phyloP scores from a whole-genome alignment of 2,329 filamentous ascomycete genomes.

The Paraphoma sp. region DNA sequence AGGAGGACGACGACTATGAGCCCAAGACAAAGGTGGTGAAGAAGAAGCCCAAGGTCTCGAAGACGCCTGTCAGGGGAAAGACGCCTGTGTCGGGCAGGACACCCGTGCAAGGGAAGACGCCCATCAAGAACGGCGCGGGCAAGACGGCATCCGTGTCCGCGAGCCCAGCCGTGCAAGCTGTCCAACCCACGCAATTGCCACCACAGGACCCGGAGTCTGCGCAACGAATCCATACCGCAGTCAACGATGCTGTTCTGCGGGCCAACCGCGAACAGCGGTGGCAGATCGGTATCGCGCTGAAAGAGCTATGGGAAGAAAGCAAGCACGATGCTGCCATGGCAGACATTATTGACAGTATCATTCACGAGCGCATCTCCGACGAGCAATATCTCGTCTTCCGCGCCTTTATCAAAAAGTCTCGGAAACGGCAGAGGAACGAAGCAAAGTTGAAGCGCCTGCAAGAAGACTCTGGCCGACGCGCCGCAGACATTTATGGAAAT shows the following conservation, averaged over 20 bases:
- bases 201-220: constrained; percentile 12
- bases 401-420: constrained; percentile 45
- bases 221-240: constrained; percentile 42
- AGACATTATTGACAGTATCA: constrained; percentile 51
- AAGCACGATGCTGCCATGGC: constrained; percentile 45
- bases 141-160: constrained; percentile 22
- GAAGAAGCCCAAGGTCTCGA: constrained; percentile 38
- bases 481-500: constrained; percentile 42
- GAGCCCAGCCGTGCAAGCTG: constrained; percentile 27
- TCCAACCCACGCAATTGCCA: constrained; percentile 16
- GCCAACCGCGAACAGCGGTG: constrained; percentile 44
- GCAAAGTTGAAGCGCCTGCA: constrained; percentile 27
- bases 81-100: constrained; percentile 43
- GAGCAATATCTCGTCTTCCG: constrained; percentile 52
- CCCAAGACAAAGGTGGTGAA: constrained; percentile 41
- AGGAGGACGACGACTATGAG: constrained; percentile 56
- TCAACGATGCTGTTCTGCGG: constrained; percentile 53
- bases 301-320: constrained; percentile 52
- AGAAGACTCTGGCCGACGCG: constrained; percentile 21
- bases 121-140: constrained; percentile 32
- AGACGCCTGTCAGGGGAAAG: constrained; percentile 46
- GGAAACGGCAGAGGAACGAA: constrained; percentile 44
- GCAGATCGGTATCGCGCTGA: constrained; percentile 46
- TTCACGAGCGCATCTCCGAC: constrained; percentile 48
- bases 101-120: constrained; percentile 32